Evolutionary conservation across 2,329 filamentous ascomycete genomes (phyloP).

Genomic region (Aspergillus calidoustus): DNA sequence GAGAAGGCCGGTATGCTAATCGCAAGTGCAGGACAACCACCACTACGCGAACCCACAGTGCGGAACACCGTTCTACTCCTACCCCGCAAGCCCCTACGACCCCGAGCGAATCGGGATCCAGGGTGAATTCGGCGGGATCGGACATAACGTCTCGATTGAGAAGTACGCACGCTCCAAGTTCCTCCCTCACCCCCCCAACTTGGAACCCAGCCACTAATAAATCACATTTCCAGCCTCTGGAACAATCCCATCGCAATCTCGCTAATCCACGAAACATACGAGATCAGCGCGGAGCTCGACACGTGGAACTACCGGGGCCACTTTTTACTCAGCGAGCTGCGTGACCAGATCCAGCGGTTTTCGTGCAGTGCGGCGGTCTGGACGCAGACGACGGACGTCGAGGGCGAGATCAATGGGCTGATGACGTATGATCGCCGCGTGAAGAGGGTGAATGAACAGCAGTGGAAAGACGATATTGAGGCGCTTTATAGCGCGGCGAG

Average conservation of each 20-base stretch:
- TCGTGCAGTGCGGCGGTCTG: conserved; percentile 71
- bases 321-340: conserved; percentile 53
- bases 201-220: not conserved
- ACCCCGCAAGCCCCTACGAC: conserved; percentile 60
- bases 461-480: conserved; percentile 66
- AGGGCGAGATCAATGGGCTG: conserved; percentile 74
- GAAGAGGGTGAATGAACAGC: conserved; percentile 56
- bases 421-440: conserved; percentile 70
- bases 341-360: conserved; percentile 57
- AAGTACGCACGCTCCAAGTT: conserved; percentile 50
- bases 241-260: conserved; percentile 64
- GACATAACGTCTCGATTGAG: conserved; percentile 65
- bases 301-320: conserved; percentile 71
- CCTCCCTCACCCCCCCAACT: not conserved
- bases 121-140: conserved; percentile 73
- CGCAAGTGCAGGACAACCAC: conserved; percentile 62
- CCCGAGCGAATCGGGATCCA: conserved; percentile 67
- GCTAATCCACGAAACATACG: conserved; percentile 69
- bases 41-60: conserved; percentile 75
- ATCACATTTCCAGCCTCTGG: conserved; percentile 58
- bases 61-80: conserved; percentile 70
- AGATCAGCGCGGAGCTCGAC: conserved; percentile 62
- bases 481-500: conserved; percentile 62
- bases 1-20: not conserved
- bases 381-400: conserved; percentile 76